Evolutionary conservation across 2,329 filamentous ascomycete genomes (phyloP), one percentile per base, ranked within the genome.

Genomic region (Intubia oerlemansii): DNA sequence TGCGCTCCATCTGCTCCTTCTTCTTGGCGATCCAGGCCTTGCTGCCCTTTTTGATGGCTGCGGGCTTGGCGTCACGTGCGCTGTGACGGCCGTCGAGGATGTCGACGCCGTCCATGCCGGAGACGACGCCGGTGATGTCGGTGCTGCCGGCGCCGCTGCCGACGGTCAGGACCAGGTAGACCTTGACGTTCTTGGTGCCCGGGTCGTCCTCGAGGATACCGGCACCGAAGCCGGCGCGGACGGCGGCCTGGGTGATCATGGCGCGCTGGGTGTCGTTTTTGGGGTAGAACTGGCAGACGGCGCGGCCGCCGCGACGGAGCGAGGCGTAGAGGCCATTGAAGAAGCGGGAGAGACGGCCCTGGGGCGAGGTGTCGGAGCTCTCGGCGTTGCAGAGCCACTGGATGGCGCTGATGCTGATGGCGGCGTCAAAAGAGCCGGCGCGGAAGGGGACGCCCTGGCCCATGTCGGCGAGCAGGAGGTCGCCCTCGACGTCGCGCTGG

Each of bases 311-410:
- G 13, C 88, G 61, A 37, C 72, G 69, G 36, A 98, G 53, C 34
- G 71, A 72, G 0, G 81, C 77, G 51, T 95, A 98, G 2, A 98
- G 53, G 0, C 82, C 81, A 42, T 90, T 81, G 50, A 98, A 98
- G 46, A 98, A 98, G 25, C 85, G 61, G 5, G 67, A 64, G 16
- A 98, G 52, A 5, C 88, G 59, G 0, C 77, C 80, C 17, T 76
- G 66, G 1, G 82, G 77, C 1, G 66, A 78, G 0, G 88, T 84
- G 28, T 90, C 81, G 44, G 69, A 79, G 34, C 66, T 78, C 49
- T 95, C 88, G 23, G 85, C 88, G 49, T 92, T 95, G 51, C 88
- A 98, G 17, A 98, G 61, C 88, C 88, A 98, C 51, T 98, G 88
- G n/a, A 98, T 77, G 1, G 88, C 88, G 40, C 71, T 81, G 46